These are phyloP conservation scores for Agroathelia rolfsii DNA, from an alignment of 1,284 basidiomycete genomes.

Conservation along the genomic window DNA sequence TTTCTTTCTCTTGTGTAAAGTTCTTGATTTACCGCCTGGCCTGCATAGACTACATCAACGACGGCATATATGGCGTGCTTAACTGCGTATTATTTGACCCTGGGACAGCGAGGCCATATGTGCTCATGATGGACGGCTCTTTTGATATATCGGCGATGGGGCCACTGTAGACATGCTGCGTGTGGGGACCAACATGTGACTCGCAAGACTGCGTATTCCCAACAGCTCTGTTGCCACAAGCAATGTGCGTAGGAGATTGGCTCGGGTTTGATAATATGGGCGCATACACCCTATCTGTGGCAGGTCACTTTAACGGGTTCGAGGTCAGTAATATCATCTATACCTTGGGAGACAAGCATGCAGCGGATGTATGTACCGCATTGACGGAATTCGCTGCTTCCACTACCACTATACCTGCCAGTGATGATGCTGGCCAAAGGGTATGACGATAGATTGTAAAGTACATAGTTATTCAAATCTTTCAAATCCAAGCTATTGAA, in stretches of 20 bases:
- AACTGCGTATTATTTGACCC: constrained; percentile 93
- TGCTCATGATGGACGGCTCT: constrained; percentile 39
- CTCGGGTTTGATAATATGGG: constrained; percentile 89
- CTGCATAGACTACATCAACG: constrained; percentile 59
- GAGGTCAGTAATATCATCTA: constrained; percentile 57
- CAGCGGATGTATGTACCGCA: constrained; percentile 19
- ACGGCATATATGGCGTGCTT: constrained; percentile 74
- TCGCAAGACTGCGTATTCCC: constrained; percentile 79
- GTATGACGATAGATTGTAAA: no score
- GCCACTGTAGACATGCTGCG: constrained; percentile 8
- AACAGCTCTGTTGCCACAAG: constrained; percentile 49
- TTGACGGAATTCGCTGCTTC: constrained; percentile 23
- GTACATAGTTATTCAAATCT: no score
- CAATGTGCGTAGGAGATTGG: constrained; percentile 82
- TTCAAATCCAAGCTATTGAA: no score
- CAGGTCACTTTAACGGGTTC: constrained; percentile 83
- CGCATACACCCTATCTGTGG: constrained; percentile 87
- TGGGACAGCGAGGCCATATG: constrained; percentile 78
- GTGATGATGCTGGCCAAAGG: no score
- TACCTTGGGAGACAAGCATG: constrained; percentile 39
- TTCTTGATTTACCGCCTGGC: constrained; percentile 5
- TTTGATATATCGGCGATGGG: constrained; percentile 10
- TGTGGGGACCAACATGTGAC: constrained; percentile 83
- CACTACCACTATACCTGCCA: no score
- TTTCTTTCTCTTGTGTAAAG: constrained; percentile 9